Evolutionary conservation across 2,329 filamentous ascomycete genomes (phyloP).

Genomic region (Trichoderma asperellum): DNA sequence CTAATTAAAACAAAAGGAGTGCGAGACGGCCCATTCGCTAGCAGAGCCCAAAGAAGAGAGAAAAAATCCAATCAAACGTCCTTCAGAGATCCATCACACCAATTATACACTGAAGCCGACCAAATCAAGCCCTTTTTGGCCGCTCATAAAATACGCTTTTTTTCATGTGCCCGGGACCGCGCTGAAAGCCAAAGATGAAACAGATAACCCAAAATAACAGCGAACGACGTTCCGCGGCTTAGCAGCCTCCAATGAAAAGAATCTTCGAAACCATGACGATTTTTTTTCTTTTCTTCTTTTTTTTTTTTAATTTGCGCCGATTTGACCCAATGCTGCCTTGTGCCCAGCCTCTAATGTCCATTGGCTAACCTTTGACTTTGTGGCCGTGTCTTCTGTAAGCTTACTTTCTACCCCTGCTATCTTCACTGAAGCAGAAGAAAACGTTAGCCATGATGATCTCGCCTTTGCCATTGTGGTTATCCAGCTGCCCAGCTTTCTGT

Average conservation of each 20-base stretch:
- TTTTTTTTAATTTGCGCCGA: conserved; percentile 24
- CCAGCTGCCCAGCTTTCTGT: background rate
- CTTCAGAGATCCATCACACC: conserved; percentile 28
- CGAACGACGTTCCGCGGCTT: conserved; percentile 23
- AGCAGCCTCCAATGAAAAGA: conserved; percentile 19
- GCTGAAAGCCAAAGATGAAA: conserved; percentile 25
- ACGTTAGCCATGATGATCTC: conserved; percentile 30
- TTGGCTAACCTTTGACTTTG: conserved; percentile 27
- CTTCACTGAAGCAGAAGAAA: conserved; percentile 30
- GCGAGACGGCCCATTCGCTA: conserved; percentile 22
- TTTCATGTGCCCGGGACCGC: conserved; percentile 24
- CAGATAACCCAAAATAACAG: conserved; percentile 20
- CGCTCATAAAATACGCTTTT: conserved; percentile 22
- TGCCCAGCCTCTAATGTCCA: conserved; percentile 27
- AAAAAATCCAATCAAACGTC: conserved; percentile 17
- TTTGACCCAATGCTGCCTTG: conserved; percentile 24
- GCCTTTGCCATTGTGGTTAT: conserved; percentile 22
- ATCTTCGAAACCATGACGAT: conserved; percentile 13
- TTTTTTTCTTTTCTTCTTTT: too few relatives aligned
- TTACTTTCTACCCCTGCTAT: conserved; percentile 26
- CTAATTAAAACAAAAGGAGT: conserved; percentile 29
- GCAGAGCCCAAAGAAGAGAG: conserved; percentile 13
- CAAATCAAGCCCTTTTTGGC: conserved; percentile 20
- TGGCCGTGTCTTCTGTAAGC: conserved; percentile 31
- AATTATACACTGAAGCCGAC: conserved; percentile 30